Evolutionary conservation across 345 rosid genomes (phyloP).

Genomic region (Trapa bicornis): DNA sequence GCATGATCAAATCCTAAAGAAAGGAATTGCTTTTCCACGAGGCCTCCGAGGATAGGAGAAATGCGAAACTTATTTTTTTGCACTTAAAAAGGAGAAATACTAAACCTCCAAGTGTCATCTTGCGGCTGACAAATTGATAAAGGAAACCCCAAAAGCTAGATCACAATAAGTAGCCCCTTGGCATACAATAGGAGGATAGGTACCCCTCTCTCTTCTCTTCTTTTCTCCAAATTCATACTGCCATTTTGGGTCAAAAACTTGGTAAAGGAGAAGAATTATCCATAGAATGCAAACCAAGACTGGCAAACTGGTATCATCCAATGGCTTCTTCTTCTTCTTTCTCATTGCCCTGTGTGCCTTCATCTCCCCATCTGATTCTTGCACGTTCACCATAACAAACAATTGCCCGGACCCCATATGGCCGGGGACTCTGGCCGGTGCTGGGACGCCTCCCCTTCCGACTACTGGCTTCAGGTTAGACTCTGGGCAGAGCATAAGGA

Average conservation of each 20-base stretch:
- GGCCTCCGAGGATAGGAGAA: conserved; percentile 22
- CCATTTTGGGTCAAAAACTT: neutral
- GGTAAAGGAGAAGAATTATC: neutral
- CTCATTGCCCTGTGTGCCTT: conserved; percentile 24
- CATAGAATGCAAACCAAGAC: conserved; percentile 5
- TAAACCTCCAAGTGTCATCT: conserved; percentile 25
- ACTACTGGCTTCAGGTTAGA: conserved; percentile 57
- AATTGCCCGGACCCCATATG: conserved; percentile 69
- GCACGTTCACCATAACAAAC: conserved; percentile 54
- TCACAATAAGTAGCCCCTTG: too few relatives aligned
- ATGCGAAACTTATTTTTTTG: conserved; percentile 8
- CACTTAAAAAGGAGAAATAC: conserved; percentile 3
- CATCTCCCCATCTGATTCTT: conserved; percentile 22
- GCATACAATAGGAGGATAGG: too few relatives aligned
- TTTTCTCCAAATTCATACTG: neutral
- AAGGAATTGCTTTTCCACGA: conserved; percentile 18
- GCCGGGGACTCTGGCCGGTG: conserved; percentile 77
- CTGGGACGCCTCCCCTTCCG: conserved; percentile 63
- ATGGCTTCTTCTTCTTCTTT: conserved; percentile 15
- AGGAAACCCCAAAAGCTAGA: too few relatives aligned
- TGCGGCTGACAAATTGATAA: too few relatives aligned
- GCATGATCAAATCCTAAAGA: conserved; percentile 22
- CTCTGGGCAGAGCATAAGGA: conserved; percentile 39
- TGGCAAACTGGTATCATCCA: neutral
- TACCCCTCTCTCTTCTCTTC: too few relatives aligned